phyloP scores from a whole-genome alignment of 192 early-diverging fungal genomes.

The Podila epigama region DNA sequence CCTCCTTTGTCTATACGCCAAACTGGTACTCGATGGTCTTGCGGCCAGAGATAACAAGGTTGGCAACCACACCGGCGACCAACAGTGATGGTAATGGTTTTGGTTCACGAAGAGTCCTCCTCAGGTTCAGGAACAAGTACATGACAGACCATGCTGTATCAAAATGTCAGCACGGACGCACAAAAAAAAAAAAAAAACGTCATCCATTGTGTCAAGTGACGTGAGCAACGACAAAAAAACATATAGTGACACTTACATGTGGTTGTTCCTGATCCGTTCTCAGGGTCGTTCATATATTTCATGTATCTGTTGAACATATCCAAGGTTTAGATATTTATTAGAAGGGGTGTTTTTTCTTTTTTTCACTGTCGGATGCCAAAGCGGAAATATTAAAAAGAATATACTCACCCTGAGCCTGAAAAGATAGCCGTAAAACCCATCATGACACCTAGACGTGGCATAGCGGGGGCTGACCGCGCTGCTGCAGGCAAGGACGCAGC shows the following conservation, averaged over 20 bases:
- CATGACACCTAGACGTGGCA: slow-evolving; percentile 37
- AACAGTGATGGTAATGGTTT: slow-evolving; percentile 37
- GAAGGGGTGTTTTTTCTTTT: too few species aligned
- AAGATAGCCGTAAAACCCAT: slow-evolving; percentile 37
- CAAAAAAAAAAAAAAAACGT: neutral
- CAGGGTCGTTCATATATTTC: slow-evolving; percentile 36
- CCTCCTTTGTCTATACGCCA: slow-evolving; percentile 13
- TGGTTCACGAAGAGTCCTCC: slow-evolving; percentile 29
- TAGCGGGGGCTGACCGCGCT: slow-evolving; percentile 10
- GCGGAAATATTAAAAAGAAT: neutral
- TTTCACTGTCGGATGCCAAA: too few species aligned
- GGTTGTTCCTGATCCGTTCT: slow-evolving; percentile 46
- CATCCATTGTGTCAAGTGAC: too few species aligned
- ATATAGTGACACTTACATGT: slow-evolving; percentile 32
- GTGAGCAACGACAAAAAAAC: too few species aligned
- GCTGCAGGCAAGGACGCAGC: slow-evolving; percentile 16
- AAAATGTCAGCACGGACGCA: too few species aligned
- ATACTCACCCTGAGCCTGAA: slow-evolving; percentile 28
- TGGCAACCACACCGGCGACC: slow-evolving; percentile 24
- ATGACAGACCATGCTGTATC: slow-evolving; percentile 44
- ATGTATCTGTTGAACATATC: slow-evolving; percentile 26
- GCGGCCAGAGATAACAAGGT: slow-evolving; percentile 40
- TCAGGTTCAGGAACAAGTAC: slow-evolving; percentile 38
- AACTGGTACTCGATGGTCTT: slow-evolving; percentile 38
- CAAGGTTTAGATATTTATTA: too few species aligned